phyloP scores from a whole-genome alignment of 208 protist genomes.

The Wallacemonas collosoma region DNA sequence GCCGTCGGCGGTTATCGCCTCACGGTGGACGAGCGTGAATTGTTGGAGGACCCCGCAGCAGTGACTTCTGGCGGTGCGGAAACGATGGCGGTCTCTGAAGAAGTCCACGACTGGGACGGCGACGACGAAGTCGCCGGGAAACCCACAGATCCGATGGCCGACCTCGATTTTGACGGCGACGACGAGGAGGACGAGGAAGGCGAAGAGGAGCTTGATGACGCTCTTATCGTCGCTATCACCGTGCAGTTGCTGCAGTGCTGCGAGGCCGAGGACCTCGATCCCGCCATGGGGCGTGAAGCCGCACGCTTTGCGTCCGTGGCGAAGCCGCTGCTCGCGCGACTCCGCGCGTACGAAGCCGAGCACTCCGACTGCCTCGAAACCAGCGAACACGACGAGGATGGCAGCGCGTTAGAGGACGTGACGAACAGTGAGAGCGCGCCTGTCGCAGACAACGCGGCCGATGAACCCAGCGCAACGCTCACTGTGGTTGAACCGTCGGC shows the following conservation, averaged over 20 bases:
- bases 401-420: background rate
- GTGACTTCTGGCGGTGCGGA: background rate
- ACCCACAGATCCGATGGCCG: background rate
- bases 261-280: conserved; percentile 61
- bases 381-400: conserved; percentile 1
- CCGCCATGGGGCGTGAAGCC: conserved; percentile 38
- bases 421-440: background rate
- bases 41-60: conserved; percentile 28
- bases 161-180: conserved; percentile 27
- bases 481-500: too few species aligned
- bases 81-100: conserved; percentile 10
- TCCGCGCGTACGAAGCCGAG: conserved; percentile 18
- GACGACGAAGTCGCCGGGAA: conserved; percentile 27
- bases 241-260: conserved; percentile 79
- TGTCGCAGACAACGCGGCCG: too few species aligned
- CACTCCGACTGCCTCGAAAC: conserved; percentile 1
- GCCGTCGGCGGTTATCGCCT: conserved; percentile 58
- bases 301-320: conserved; percentile 36
- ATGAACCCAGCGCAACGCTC: too few species aligned
- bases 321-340: conserved; percentile 42
- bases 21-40: conserved; percentile 65
- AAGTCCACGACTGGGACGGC: conserved; percentile 13
- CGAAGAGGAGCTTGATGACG: conserved; percentile 70
- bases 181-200: conserved; percentile 68
- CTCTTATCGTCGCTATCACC: conserved; percentile 58